Evolutionary conservation across 345 rosid species (phyloP).

Genomic region (Draba incana): DNA sequence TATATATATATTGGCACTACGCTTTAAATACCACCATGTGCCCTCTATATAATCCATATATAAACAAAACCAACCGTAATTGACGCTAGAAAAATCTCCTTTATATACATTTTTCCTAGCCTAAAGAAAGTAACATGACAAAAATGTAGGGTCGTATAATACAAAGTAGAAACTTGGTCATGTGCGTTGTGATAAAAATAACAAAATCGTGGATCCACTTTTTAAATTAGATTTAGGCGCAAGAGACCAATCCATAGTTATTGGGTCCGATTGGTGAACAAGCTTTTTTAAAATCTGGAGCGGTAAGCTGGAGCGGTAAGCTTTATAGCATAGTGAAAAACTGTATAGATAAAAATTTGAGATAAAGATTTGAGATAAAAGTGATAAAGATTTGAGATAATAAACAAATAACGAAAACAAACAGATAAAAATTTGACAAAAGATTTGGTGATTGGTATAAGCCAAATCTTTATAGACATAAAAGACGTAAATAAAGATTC

Average conservation of each 20-base stretch:
- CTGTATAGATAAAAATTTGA: too few relatives aligned
- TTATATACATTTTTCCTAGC: not conserved
- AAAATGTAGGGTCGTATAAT: slow-evolving; percentile 35
- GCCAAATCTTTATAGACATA: too few relatives aligned
- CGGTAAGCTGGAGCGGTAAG: too few relatives aligned
- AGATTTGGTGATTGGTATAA: too few relatives aligned
- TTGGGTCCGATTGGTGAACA: too few relatives aligned
- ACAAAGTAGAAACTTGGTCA: slow-evolving; percentile 32
- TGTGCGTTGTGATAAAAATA: slow-evolving; percentile 35
- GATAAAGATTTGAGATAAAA: too few relatives aligned
- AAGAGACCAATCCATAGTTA: slow-evolving; percentile 7
- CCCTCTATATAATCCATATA: not conserved
- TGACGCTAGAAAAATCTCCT: slow-evolving; percentile 37
- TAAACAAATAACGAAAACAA: too few relatives aligned
- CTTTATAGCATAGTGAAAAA: too few relatives aligned
- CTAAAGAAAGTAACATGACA: slow-evolving; percentile 30
- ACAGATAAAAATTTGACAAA: too few relatives aligned
- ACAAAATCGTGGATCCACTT: slow-evolving; percentile 30
- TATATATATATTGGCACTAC: not conserved
- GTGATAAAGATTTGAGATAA: too few relatives aligned
- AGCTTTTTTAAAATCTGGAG: too few relatives aligned
- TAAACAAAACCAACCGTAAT: slow-evolving; percentile 37
- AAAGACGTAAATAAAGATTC: too few relatives aligned
- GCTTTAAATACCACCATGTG: slow-evolving; percentile 15
- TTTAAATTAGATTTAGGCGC: slow-evolving; percentile 6